Base-by-base conservation (phyloP, 1,284 basidiomycete species). In the Trametes sp. region DNA sequence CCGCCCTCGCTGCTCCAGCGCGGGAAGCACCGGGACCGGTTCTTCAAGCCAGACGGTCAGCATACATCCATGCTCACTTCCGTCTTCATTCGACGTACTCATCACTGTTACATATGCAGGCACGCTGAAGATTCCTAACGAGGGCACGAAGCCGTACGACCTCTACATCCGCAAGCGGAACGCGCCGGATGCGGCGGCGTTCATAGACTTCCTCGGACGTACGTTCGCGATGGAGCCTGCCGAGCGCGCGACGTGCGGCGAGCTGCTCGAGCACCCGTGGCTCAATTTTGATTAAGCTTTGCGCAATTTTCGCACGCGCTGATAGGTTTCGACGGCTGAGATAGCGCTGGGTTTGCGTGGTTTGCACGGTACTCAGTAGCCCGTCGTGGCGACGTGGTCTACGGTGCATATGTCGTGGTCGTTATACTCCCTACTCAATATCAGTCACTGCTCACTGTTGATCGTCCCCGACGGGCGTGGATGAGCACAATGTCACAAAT, bases 131-230 rank as follows among this genome's bases (percentile, higher is more conserved):
- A 6, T 14, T 45, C 31, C 42, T 23, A 10, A 4, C 29, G 14
- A 13, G 21, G 23, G 23, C 5, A 45, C 29, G 38, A 14, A 10
- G 19, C n/a, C 35, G 13, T 41, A 35, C 29, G 29, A 21, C 16
- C 8, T 24, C 4, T 29, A 4, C 19, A 46, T 62, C 31, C 42
- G 31, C 7, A 4, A n/a, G 26, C 38, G 55, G 24, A 28, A 38
- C 28, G 50, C 29, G 21, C 33, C 49, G 9, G 60, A 62, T 19
- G 60, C 49, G 9, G 49, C 29, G 23, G n/a, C 26, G n/a, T 62
- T 62, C 49, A n/a, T 49, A 16, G 54, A 57, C 50, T 62, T 62
- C 50, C 51, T 62, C 2, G 6, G 42, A 9, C 49, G 21, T 14
- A 54, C 31, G 5, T 57, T 62, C 33, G 38, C 28, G 8, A 31